A percentile compares a stretch with the other conserved stretches of the same genome.
Evolutionary conservation across 2,329 filamentous ascomycete genomes (phyloP).

Genomic region (Fusarium nematophilum): DNA sequence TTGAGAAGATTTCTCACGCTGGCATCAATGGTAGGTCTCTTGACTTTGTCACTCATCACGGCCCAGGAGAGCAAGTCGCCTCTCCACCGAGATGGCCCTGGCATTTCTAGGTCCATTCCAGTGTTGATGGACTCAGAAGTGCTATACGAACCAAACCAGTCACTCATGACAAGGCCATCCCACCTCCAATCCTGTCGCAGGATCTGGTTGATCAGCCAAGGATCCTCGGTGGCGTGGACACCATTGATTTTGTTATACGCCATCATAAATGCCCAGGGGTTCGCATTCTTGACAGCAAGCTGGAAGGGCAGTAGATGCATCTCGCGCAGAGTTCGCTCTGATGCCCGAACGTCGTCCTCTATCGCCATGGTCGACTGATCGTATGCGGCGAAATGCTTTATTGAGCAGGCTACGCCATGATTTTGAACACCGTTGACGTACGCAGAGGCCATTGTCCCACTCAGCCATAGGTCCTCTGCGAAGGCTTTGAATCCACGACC

Average conservation of each 20-base stretch:
- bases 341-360: constrained; percentile 22
- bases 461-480: constrained; percentile 54
- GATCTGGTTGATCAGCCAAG: constrained; percentile 37
- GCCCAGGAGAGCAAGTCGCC: constrained; percentile 34
- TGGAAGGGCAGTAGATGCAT: constrained; percentile 51
- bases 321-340: constrained; percentile 24
- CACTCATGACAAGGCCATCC: constrained; percentile 43
- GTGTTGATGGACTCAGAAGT: constrained; percentile 43
- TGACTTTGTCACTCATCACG: constrained; percentile 32
- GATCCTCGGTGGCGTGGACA: constrained; percentile 35
- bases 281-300: constrained; percentile 47
- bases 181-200: constrained; percentile 55
- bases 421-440: constrained; percentile 51
- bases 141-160: constrained; percentile 49
- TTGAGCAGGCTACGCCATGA: constrained; percentile 50
- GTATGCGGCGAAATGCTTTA: constrained; percentile 57
- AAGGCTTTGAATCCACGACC: constrained; percentile 55
- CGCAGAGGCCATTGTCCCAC: constrained; percentile 47
- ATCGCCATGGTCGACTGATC: constrained; percentile 43
- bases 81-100: constrained; percentile 43
- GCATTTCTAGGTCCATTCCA: constrained; percentile 48
- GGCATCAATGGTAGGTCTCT: constrained; percentile 29
- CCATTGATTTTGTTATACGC: constrained; percentile 54
- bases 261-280: constrained; percentile 50
- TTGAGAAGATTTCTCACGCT: constrained; percentile 39